Base-by-base conservation (phyloP, 805 yeast genomes). In the Pichia sporocuriosa region DNA sequence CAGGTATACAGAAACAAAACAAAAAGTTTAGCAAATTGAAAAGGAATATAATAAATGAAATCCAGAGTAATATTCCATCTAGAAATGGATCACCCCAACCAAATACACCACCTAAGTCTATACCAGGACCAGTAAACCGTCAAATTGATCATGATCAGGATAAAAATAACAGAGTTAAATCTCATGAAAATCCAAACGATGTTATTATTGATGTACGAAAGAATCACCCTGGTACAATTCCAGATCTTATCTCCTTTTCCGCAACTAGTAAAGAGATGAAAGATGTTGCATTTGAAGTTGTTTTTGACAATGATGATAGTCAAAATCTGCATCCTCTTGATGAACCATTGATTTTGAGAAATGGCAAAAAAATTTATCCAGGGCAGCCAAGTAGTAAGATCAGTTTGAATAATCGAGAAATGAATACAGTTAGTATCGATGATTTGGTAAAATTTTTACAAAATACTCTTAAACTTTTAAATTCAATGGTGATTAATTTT, bases 271-370 rank as follows among this genome's bases (percentile, higher is more conserved):
- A 39, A 28, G 38, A 40, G 23, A 42, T 47, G 51, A 50, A 50
- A 25, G 56, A 53, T 32, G 50, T 54, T 17, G 64, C 64, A n/a
- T 59, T 58, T 40, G 64, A 59, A 43, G 51, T 58, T 11, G 22
- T 32, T 12, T 16, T 39, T 28, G 38, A 29, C 20, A 43, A 41
- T 6, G 21, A 24, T 22, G 17, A 8, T 27, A 41, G 33, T 4
- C 39, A 47, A 31, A 56, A 54, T 39, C 39, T 56, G 9, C 65
- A 60, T 49, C 65, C 65, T 3, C 30, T 60, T 8, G 65, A 60
- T 40, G 57, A 55, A 43, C 64, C 65, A 3, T 33, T 59, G 6
- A 32, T 36, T 4, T 30, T 50, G 15, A 40, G 44, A 34, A 46
- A 48, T 35, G 54, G 54, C 11, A 44, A 40, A 19, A 35, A 39